Conservation (phyloP, 441 rosid species). For the Geranium incanum region DNA sequence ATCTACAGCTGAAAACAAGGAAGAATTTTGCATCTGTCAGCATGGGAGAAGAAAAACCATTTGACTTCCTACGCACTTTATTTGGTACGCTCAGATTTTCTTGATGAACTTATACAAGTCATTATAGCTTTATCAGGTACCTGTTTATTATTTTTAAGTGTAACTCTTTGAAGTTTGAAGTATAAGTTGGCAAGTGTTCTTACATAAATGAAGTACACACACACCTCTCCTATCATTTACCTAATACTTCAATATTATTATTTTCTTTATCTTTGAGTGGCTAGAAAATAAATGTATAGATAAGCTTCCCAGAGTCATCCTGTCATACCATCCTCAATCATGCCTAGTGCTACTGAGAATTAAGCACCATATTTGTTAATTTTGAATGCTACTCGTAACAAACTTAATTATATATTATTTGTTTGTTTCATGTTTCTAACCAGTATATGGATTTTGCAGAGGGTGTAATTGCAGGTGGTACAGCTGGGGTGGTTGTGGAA, state of each 20-base stretch:
- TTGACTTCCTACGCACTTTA: slow-evolving; percentile 66
- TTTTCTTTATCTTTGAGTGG: too few species aligned
- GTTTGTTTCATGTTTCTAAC: slow-evolving; percentile 11
- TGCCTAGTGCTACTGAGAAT: too few species aligned
- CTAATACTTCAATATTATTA: too few species aligned
- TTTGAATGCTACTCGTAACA: too few species aligned
- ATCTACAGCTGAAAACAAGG: slow-evolving; percentile 32
- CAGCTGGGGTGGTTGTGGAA: slow-evolving; percentile 76
- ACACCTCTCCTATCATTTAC: neutral
- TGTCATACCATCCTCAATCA: too few species aligned
- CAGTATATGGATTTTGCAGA: slow-evolving; percentile 40
- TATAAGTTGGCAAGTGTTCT: neutral
- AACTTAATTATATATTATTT: neutral
- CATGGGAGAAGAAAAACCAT: slow-evolving; percentile 54
- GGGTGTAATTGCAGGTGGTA: slow-evolving; percentile 69
- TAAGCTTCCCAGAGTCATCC: too few species aligned
- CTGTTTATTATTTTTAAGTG: neutral
- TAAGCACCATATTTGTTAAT: too few species aligned
- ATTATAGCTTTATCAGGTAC: neutral
- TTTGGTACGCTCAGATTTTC: slow-evolving; percentile 39
- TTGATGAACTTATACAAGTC: neutral
- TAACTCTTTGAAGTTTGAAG: neutral
- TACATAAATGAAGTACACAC: too few species aligned
- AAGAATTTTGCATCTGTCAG: slow-evolving; percentile 63
- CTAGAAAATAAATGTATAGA: too few species aligned